Base-by-base conservation (phyloP, 495 filamentous ascomycete species). In the Penicillium arizonense region DNA sequence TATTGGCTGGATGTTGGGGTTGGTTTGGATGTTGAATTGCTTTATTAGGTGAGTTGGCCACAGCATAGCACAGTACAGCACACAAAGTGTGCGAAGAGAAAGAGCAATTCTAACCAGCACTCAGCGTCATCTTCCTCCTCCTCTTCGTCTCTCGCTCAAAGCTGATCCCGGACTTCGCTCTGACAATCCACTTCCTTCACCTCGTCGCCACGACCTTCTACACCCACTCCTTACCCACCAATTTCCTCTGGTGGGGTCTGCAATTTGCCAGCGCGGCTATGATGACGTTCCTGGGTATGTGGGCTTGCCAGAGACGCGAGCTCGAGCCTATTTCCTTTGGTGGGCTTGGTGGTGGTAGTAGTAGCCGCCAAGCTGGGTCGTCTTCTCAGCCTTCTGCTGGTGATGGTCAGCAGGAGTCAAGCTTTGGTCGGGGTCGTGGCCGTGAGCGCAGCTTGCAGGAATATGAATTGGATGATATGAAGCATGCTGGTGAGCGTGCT, bases 251-350 rank as follows among this genome's bases (percentile, higher is more conserved):
- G 94, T 99, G 94, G 94, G 74, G 77, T 0, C 68, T 95, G 20
- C 90, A 96, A 72, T 69, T 75, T 16, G 77, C 75, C 26, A 90
- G 88, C 47, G 85, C 83, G 14, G 77, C 69, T 0, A 57, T 92
- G 24, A 91, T 93, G 80, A 85, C 82, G 0, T 77, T 69, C 16
- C 74, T 89, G 2, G 92, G 89, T 0, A 88, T 95, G 18, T 99
- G 94, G 88, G 85, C 84, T 8, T 99, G 94, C 67, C 88, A 84
- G 66, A 94, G 88, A 75, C 77, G 94, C 30, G 93, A 99, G 68
- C 70, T 99, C 46, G 76, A 82, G 59, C 94, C 94, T 5, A 96
- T 99, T 53, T 83, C 76, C 28, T 97, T 98, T 65, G 93, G 92
- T 3, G 88, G 85, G 10, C 66, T 75, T 10, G 75, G 65, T 11